Evolutionary conservation across 1,284 basidiomycete genomes (phyloP), one percentile per base, ranked within the genome.

Genomic region (Malassezia pachydermatis): DNA sequence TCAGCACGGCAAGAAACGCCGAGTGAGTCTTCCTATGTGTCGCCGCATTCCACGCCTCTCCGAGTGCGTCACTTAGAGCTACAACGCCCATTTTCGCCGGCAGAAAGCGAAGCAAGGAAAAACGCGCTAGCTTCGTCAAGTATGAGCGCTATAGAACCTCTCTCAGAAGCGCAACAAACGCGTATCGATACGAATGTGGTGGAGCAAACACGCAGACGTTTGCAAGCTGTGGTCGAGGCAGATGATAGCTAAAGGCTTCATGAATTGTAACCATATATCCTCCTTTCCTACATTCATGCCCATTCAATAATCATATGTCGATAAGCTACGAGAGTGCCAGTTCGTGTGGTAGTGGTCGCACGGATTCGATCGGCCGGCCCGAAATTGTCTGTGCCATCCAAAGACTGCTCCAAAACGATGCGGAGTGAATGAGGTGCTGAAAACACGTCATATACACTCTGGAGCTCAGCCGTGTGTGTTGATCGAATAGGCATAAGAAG

Each of bases 401-500:
- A 2, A 1, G 24, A 9, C 27, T 19, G 7, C 7, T 51, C 41
- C 10, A 11, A 8, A 17, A 34, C 39, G 7, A 45, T 42, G 23
- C 14, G 16, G 8, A 35, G 22, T 17, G 39, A 25, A 8, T 20
- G n/a, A 17, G 46, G 17, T 3, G 37, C 25, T 22, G 22, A n/a
- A 30, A 68, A 66, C 2, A 56, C 57, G 14, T 53, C 30, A 36
- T 68, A 63, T 17, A 68, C 52, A 3, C 62, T 54, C 25, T 48
- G 41, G 36, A 68, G 42, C 53, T 68, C 65, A 17, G 45, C 36
- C 16, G 39, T 38, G 38, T 68, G 64, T 16, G 63, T 66, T 2
- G 49, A 45, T 9, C 65, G 47, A 5, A 65, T 43, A 3, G 65
- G 60, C 4, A 60, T 35, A 52, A 66, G 59, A 22, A 68, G 20